Base-by-base conservation (phyloP, 768 basidiomycete species). In the Sarcomyxa edulis region DNA sequence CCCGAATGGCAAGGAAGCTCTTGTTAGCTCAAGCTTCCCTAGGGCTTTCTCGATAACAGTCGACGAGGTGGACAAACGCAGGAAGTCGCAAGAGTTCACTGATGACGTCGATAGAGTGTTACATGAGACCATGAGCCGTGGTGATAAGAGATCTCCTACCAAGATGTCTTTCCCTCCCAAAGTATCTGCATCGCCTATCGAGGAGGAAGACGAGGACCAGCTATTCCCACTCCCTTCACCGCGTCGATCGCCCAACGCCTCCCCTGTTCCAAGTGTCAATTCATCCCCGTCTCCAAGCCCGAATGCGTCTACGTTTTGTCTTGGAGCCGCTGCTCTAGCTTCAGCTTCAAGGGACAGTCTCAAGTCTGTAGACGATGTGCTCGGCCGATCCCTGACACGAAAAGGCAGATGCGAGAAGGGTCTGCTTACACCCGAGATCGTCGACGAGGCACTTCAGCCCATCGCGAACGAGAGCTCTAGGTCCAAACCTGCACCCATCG, bases 61-160 rank as follows among this genome's bases (percentile, higher is more conserved):
- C 0, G 82, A 84, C 44, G 82, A 82, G 51, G 69, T 81, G 4
- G 81, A 84, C 46, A 76, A 68, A 48, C 65, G 76, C 16, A 63
- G 76, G 9, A 64, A 67, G 37, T 69, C 69, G 7, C 58, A 56
- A n/a, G 73, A 76, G 16, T 39, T 52, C 29, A 43, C 40, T 6
- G 45, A 46, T 20, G 53, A 53, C 4, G 16, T 20, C 3, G 8
- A 27, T 4, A 12, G 18, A 4, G 23, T 41, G 3, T 25, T 11
- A 23, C 35, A 19, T 5, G 16, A n/a, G n/a, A n/a, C n/a, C n/a
- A n/a, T n/a, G n/a, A n/a, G n/a, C n/a, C n/a, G n/a, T n/a, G n/a
- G n/a, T n/a, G n/a, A n/a, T n/a, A n/a, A n/a, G n/a, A n/a, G n/a
- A n/a, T n/a, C n/a, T 14, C 10, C 4, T 15, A 19, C 28, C 18